Conservation (phyloP, 2,329 filamentous ascomycete genomes). For the Botrytis cinerea region DNA sequence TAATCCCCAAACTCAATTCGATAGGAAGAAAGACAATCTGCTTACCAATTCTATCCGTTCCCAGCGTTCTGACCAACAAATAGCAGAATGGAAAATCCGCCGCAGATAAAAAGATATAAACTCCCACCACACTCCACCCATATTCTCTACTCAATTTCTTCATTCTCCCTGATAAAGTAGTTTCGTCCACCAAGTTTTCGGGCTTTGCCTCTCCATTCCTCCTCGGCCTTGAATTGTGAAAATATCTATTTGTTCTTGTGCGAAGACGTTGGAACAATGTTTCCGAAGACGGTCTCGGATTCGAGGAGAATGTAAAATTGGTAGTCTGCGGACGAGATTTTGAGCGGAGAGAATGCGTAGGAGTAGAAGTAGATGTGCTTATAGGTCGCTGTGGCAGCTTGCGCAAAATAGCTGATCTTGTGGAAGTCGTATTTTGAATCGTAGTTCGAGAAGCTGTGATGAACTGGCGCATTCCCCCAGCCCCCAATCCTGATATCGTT, state of each 20-base stretch:
- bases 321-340: slow-evolving; percentile 2
- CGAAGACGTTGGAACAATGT: slow-evolving; percentile 34
- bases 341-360: neutral
- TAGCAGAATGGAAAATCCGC: slow-evolving; percentile 97
- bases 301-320: slow-evolving; percentile 21
- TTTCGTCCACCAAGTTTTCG: slow-evolving; percentile 29
- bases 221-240: slow-evolving; percentile 32
- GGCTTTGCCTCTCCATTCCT: slow-evolving; percentile 27
- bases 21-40: slow-evolving; percentile 30
- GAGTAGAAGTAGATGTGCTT: neutral
- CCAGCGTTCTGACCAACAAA: slow-evolving; percentile 77
- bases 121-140: slow-evolving; percentile 89
- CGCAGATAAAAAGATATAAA: slow-evolving; percentile 80
- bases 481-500: neutral
- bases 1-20: too few relatives aligned
- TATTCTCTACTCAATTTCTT: slow-evolving; percentile 89
- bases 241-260: slow-evolving; percentile 30
- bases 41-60: slow-evolving; percentile 81
- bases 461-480: slow-evolving; percentile 10
- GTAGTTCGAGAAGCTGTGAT: neutral
- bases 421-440: neutral
- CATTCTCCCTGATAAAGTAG: slow-evolving; percentile 47
- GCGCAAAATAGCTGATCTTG: slow-evolving; percentile 3
- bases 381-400: slow-evolving; percentile 12
- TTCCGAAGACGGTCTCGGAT: slow-evolving; percentile 12